Evolutionary conservation across 169 alveolate genomes (phyloP).

Genomic region (Amoebophrya sp.): DNA sequence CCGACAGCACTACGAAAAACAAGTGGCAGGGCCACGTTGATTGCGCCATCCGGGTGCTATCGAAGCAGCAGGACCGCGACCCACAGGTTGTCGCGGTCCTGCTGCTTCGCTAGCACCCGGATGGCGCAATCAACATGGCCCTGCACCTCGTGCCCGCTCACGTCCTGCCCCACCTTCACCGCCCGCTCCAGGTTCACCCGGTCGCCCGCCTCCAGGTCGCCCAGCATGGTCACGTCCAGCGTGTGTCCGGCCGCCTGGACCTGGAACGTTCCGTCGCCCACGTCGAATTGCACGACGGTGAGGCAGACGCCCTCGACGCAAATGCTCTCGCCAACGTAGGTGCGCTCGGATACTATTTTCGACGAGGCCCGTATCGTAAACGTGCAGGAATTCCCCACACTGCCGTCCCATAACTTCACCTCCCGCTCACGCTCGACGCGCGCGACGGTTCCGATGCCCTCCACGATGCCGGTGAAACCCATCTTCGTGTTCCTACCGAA

Average conservation of each 20-base stretch:
- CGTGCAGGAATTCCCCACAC: neutral
- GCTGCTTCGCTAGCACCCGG: neutral
- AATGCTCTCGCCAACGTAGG: neutral
- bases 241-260: neutral
- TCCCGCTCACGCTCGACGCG: neutral
- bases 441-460: neutral
- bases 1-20: no score
- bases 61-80: neutral
- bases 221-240: neutral
- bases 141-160: neutral
- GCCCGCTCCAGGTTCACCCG: neutral
- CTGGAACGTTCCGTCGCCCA: neutral
- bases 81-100: neutral
- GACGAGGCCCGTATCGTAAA: neutral
- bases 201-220: neutral
- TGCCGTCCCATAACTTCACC: neutral
- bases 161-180: neutral
- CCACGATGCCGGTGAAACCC: neutral
- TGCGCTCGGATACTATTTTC: neutral
- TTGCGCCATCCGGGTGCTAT: no score
- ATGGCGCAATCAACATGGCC: neutral
- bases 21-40: constrained; percentile 1
- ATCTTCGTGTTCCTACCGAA: neutral
- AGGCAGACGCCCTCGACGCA: neutral
- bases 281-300: neutral